Evolutionary conservation across 768 basidiomycete species (phyloP), one percentile per base, ranked within the genome.

Genomic region (Hygrophoropsis aurantiaca): DNA sequence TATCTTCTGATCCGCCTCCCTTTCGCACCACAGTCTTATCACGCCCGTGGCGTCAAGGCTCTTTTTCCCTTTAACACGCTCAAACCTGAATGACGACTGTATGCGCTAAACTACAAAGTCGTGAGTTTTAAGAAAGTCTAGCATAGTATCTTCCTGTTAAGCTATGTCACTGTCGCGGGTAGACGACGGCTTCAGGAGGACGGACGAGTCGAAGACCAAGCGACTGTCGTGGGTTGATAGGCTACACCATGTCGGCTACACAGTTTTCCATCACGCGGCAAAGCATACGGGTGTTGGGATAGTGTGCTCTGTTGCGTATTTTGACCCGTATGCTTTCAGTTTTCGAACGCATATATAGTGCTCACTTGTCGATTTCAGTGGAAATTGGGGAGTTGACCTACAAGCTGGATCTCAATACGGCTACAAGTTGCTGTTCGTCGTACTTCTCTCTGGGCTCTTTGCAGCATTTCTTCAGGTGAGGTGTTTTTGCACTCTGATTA

Each of bases 361-460:
- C 35, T 38, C 25, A 27, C 25, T 32, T 23, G 20, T 4, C 13
- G 6, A 34, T 40, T 40, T 20, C 44, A 86, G 85, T 16, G 89
- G 91, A 23, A 94, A 94, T 59, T 93, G 91, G 92, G 82, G 86
- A 15, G 91, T 93, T 13, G 92, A 94, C 68, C 71, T 94, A 7
- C 85, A 90, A 65, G 92, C 92, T 1, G 92, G 92, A 9, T 87
- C 87, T 16, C 64, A 83, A 46, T 94, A 78, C 61, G 93, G 94
- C 1, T 97, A 95, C 67, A 80, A 79, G 50, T 74, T 94, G 11
- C 77, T 98, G 24, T 94, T 95, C 66, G 74, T 90, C 13, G 84
- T 98, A 10, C 75, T 97, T 5, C 62, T 97, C 16, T 74, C 94
- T 2, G 92, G 92, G 9, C 53, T 94, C 7, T 83, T 90, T 46